Base-by-base conservation (phyloP, 257 asterid species). In the Fraxinus pennsylvanica region DNA sequence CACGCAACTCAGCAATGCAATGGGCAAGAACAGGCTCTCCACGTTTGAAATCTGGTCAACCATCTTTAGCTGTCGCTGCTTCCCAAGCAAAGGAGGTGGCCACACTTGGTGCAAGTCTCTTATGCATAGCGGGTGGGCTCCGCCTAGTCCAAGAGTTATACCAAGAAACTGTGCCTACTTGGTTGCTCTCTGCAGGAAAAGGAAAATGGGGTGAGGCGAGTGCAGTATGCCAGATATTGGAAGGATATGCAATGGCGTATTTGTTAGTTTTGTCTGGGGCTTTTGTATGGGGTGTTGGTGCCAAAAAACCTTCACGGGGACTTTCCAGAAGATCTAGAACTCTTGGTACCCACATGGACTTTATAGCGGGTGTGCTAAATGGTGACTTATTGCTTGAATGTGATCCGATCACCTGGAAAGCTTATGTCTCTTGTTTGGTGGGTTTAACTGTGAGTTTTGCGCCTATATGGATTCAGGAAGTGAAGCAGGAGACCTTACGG, bases 181-280 rank as follows among this genome's bases (percentile, higher is more conserved):
- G 81, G 81, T 77, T 77, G 61, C 72, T 77, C 9, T 47, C 71
- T 35, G 69, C 29, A 9, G 71, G 45, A 10, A 68, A 71, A 32
- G 54, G 19, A 50, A 41, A 69, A 33, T 15, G 21, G 21, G 75
- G 65, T 27, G 25, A 71, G 43, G 61, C 22, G 59, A 39, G 65
- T 69, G 70, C 81, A n/a, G 33, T 35, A 29, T 61, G 68, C 32
- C 68, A 61, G 68, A 61, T 61, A 61, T 59, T 77, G 27, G 74
- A 68, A 19, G 81, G 81, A 33, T 77, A 68, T 22, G 74, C 75
- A 15, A 71, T 77, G 74, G 81, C 75, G 25, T 69, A 69, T 71
- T 77, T 77, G 52, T 61, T 71, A 9, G 81, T 77, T 3, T 63
- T 77, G 15, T 68, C 81, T 12, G 81, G 81, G 65, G 63, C 74